Conservation (phyloP, 2,329 filamentous ascomycete genomes). For the Ascochyta fabae region DNA sequence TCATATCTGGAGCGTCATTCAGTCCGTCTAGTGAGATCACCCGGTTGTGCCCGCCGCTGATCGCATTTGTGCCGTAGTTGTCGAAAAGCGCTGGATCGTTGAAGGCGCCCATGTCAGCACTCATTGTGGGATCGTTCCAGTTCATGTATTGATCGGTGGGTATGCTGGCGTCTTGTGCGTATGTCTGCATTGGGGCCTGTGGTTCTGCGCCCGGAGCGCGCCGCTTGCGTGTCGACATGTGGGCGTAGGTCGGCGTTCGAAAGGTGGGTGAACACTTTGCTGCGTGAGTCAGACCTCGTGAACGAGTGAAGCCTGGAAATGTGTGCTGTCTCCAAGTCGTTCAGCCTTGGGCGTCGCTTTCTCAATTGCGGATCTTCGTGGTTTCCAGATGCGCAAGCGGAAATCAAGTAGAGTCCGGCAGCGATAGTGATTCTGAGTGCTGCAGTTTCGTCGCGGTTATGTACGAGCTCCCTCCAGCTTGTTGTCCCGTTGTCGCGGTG, state of each 20-base stretch:
- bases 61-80: conserved; percentile 26
- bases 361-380: neutral
- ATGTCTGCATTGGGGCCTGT: conserved; percentile 60
- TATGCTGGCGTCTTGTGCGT: conserved; percentile 55
- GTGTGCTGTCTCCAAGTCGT: neutral
- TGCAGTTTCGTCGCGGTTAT: conserved; percentile 17
- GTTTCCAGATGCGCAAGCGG: neutral
- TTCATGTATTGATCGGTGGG: conserved; percentile 44
- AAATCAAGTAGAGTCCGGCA: neutral
- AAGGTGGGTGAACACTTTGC: neutral
- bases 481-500: conserved; percentile 24
- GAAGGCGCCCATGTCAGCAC: conserved; percentile 38
- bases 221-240: conserved; percentile 66
- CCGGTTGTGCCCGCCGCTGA: conserved; percentile 32
- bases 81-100: conserved; percentile 49
- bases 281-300: conserved; percentile 14
- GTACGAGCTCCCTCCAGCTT: conserved; percentile 20
- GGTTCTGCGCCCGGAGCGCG: conserved; percentile 75
- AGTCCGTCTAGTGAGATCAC: conserved; percentile 44
- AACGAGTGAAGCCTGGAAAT: neutral
- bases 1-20: conserved; percentile 32
- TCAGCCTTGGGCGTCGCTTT: conserved; percentile 11
- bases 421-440: neutral
- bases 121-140: conserved; percentile 41
- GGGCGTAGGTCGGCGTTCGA: neutral